Percentiles rank a stretch among this genome's conserved stretches.
Conservation (phyloP, 306 rosid genomes). For the Trichosanthes cucumerina region DNA sequence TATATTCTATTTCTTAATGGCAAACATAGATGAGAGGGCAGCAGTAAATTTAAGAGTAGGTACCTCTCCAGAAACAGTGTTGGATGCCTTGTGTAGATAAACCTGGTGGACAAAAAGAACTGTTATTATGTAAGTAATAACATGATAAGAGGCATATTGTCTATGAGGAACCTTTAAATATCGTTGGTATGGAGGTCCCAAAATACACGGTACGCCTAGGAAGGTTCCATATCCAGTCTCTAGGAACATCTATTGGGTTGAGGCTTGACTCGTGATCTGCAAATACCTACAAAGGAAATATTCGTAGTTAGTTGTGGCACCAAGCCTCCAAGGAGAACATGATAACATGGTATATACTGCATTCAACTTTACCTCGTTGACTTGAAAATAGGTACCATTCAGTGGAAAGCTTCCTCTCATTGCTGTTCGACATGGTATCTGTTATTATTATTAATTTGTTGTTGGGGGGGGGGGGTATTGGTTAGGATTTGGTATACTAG, state of each 20-base stretch:
- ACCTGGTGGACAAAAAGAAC: slow-evolving; percentile 3
- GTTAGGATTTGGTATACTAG: neutral
- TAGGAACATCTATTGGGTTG: slow-evolving; percentile 38
- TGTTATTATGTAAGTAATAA: neutral
- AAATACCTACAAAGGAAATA: slow-evolving; percentile 26
- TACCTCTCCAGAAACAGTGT: slow-evolving; percentile 24
- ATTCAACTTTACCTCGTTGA: slow-evolving; percentile 63
- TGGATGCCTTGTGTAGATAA: slow-evolving; percentile 20
- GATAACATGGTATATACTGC: neutral
- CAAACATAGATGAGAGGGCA: neutral
- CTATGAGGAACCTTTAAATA: slow-evolving; percentile 15
- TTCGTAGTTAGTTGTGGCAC: slow-evolving; percentile 13
- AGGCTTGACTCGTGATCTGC: slow-evolving; percentile 44
- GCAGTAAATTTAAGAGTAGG: neutral
- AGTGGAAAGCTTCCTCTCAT: slow-evolving; percentile 94
- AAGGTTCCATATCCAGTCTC: slow-evolving; percentile 42
- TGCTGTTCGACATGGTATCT: slow-evolving; percentile 96
- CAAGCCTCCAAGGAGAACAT: slow-evolving; percentile 9
- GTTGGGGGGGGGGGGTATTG: neutral
- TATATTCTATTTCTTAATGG: neutral
- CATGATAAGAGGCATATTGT: neutral
- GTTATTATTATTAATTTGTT: neutral
- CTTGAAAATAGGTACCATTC: slow-evolving; percentile 94
- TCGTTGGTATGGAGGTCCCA: slow-evolving; percentile 42
- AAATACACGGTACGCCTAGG: slow-evolving; percentile 42